phyloP scores from a whole-genome alignment of 1,139 yeast genomes.

The Hyphopichia fennica region DNA sequence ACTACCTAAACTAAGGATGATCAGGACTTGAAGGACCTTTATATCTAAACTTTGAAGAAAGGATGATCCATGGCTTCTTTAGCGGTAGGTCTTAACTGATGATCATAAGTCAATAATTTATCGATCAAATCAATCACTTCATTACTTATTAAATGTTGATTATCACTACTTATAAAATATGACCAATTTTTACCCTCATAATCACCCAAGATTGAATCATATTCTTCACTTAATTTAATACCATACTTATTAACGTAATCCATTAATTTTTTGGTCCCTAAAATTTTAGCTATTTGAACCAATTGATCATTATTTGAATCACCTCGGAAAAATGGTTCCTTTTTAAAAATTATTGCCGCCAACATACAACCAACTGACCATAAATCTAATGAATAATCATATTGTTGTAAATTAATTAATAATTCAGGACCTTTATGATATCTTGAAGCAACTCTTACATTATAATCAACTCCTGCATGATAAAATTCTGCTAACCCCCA shows the following conservation, averaged over 20 bases:
- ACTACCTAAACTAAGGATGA: no score
- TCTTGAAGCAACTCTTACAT: slow-evolving; percentile 78
- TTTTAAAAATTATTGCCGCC: slow-evolving; percentile 73
- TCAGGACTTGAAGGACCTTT: no score
- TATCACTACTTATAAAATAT: slow-evolving; percentile 52
- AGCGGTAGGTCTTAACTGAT: slow-evolving; percentile 73
- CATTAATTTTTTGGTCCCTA: slow-evolving; percentile 70
- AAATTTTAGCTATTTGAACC: slow-evolving; percentile 73
- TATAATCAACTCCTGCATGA: slow-evolving; percentile 75
- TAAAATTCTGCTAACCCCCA: slow-evolving; percentile 88
- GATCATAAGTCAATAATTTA: slow-evolving; percentile 66
- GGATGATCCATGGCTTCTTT: slow-evolving; percentile 70
- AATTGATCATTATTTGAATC: slow-evolving; percentile 77
- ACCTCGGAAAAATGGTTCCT: slow-evolving; percentile 79
- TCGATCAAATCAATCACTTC: slow-evolving; percentile 68
- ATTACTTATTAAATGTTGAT: slow-evolving; percentile 56
- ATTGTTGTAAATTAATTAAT: slow-evolving; percentile 69
- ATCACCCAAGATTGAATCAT: slow-evolving; percentile 65
- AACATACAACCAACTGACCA: slow-evolving; percentile 85
- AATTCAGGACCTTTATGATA: slow-evolving; percentile 83
- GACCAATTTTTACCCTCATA: slow-evolving; percentile 70
- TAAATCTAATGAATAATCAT: slow-evolving; percentile 74
- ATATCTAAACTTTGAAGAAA: slow-evolving; percentile 35
- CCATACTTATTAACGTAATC: slow-evolving; percentile 62
- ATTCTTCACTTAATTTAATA: slow-evolving; percentile 60